Base-by-base conservation (phyloP, 2,329 filamentous ascomycete species). In the Venturia nashicola region DNA sequence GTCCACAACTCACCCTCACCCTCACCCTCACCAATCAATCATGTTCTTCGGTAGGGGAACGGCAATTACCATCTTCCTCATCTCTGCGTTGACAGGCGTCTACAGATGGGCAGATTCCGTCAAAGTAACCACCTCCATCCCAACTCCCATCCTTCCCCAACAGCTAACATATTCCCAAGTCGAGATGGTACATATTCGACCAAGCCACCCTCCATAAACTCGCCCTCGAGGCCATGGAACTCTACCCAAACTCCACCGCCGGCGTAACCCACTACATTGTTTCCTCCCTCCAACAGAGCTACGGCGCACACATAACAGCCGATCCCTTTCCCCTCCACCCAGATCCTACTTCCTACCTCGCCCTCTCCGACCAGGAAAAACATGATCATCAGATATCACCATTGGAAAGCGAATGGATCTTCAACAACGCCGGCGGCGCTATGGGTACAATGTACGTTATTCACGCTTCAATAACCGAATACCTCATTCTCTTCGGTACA, bases 391-490 rank as follows among this genome's bases (percentile, higher is more conserved):
- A 66, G 60, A 70, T 64, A 68, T 72, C 67, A 20, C 69, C 9
- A 23, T 32, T 2, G 67, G 78, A 87, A 65, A 85, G 93, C 77
- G 88, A 93, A 75, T 96, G 90, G 90, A 81, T 95, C 57, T 93
- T 96, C 71, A 96, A 95, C 81, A 95, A 95, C 72, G 90, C 90
- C 61, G 91, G 91, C 62, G 91, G 91, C 67, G 90, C 90, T 62
- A 96, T 95, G 91, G 91, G 91, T 64, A 89, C 83, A 71, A 94
- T 95, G 91, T 91, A 90, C 75, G 86, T 95, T 68, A 87, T 95
- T 70, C 91, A 95, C 73, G 89, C 90, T 65, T 92, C 88, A 72
- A 80, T 96, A 66, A 95, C 91, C 23, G 91, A 96, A 76, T 95
- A 95, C 77, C 80, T 95, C 69, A 94, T 95, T 74, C 86, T 95